These are phyloP conservation scores for Avena eriantha DNA, from an alignment of 176 grass and related monocot genomes.

Conservation along the genomic window DNA sequence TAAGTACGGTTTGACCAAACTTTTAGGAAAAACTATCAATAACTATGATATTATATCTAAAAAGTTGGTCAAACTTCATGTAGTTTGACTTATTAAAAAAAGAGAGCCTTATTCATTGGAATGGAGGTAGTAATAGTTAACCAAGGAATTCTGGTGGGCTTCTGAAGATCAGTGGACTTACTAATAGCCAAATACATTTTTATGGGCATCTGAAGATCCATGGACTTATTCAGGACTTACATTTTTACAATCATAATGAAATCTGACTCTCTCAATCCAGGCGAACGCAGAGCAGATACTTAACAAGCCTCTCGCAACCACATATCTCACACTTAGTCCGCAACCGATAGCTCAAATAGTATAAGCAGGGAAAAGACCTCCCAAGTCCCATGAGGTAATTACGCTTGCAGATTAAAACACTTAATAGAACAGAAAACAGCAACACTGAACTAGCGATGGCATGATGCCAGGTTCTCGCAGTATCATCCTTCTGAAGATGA, in stretches of 20 bases:
- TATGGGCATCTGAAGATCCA: slow-evolving; percentile 11
- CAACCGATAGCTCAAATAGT: slow-evolving; percentile 6
- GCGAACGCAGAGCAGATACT: not conserved
- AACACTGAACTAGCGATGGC: slow-evolving; percentile 1
- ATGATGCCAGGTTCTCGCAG: not conserved
- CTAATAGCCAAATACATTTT: not conserved
- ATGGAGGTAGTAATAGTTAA: not conserved
- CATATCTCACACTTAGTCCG: not conserved
- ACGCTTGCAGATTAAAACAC: not conserved
- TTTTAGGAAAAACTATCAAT: no score
- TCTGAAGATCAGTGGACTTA: not conserved
- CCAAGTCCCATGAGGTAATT: not conserved
- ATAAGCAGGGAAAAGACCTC: not conserved
- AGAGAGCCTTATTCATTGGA: no score
- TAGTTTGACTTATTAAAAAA: no score
- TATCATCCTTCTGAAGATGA: slow-evolving; percentile 1
- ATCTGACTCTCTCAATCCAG: not conserved
- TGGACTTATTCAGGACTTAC: not conserved
- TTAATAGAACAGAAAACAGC: slow-evolving; percentile 10
- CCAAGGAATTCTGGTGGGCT: not conserved
- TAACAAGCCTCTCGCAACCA: slow-evolving; percentile 4
- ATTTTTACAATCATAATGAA: slow-evolving; percentile 1
- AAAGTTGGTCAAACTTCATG: no score
- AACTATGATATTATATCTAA: no score
- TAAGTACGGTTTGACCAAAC: no score